A percentile compares a stretch with the other conserved stretches of the same genome.
Conservation (phyloP, 805 yeast species). For the Priceomyces castillae region DNA sequence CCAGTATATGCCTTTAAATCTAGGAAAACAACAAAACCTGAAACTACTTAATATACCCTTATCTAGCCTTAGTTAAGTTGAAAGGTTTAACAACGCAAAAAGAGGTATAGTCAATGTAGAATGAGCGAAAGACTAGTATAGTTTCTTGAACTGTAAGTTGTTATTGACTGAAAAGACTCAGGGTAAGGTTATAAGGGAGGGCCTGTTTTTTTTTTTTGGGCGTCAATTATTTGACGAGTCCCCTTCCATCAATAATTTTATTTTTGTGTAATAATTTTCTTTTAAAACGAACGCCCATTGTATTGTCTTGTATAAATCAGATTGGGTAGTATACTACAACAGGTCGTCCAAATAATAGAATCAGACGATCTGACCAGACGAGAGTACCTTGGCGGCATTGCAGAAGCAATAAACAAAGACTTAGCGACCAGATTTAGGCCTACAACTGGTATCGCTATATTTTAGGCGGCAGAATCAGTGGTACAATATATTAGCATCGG, state of each 20-base stretch:
- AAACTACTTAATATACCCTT: background rate
- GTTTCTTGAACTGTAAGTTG: background rate
- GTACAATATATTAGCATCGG: background rate
- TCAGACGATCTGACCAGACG: too few relatives aligned
- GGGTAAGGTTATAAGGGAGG: background rate
- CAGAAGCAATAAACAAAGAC: too few relatives aligned
- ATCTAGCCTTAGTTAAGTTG: background rate
- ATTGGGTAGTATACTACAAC: too few relatives aligned
- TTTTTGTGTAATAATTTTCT: conserved; percentile 9
- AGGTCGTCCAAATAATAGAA: too few relatives aligned
- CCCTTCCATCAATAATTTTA: background rate
- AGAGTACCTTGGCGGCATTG: too few relatives aligned
- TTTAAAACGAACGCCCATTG: conserved; percentile 2
- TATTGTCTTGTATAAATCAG: background rate
- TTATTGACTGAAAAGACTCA: background rate
- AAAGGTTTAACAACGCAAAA: background rate
- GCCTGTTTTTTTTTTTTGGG: conserved; percentile 1
- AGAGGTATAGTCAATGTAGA: background rate
- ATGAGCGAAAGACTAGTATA: background rate
- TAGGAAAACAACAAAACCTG: background rate
- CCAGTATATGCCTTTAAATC: too few relatives aligned
- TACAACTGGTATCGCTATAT: too few relatives aligned
- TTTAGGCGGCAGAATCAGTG: background rate
- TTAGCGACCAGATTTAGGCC: too few relatives aligned
- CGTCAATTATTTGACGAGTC: background rate